phyloP scores from a whole-genome alignment of 1,284 basidiomycete species.

The Papiliotrema flavescens region DNA sequence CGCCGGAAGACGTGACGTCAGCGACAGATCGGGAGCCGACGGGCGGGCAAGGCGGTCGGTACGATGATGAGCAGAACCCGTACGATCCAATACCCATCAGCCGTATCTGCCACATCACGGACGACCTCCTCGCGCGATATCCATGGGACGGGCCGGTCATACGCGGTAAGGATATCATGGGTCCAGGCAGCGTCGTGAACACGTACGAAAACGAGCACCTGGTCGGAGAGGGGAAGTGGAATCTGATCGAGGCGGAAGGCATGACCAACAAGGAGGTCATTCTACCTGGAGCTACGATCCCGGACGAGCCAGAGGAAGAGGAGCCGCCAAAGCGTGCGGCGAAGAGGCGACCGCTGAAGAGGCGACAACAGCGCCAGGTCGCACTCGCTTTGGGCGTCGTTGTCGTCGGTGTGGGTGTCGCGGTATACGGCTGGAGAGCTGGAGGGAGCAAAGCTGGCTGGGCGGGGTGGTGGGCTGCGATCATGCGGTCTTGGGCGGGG shows the following conservation, averaged over 20 bases:
- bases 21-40: not conserved
- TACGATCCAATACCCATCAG: constrained; percentile 40
- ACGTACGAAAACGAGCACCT: constrained; percentile 25
- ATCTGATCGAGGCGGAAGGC: constrained; percentile 5
- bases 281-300: constrained; percentile 11
- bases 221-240: not conserved
- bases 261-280: constrained; percentile 12
- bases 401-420: constrained; percentile 36
- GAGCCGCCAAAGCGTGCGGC: not conserved
- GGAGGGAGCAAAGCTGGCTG: constrained; percentile 20
- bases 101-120: constrained; percentile 38
- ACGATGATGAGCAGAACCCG: constrained; percentile 28
- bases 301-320: constrained; percentile 21
- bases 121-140: constrained; percentile 34
- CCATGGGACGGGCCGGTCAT: constrained; percentile 39
- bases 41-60: not conserved
- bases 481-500: constrained; percentile 16
- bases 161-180: constrained; percentile 41
- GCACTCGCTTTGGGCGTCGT: constrained; percentile 33
- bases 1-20: constrained; percentile 17
- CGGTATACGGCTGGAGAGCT: constrained; percentile 26
- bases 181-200: constrained; percentile 34
- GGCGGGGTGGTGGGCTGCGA: constrained; percentile 33
- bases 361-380: constrained; percentile 21
- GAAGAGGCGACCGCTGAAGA: not conserved